Conservation (phyloP, 305 asterid genomes). For the Fraxinus ornus region DNA sequence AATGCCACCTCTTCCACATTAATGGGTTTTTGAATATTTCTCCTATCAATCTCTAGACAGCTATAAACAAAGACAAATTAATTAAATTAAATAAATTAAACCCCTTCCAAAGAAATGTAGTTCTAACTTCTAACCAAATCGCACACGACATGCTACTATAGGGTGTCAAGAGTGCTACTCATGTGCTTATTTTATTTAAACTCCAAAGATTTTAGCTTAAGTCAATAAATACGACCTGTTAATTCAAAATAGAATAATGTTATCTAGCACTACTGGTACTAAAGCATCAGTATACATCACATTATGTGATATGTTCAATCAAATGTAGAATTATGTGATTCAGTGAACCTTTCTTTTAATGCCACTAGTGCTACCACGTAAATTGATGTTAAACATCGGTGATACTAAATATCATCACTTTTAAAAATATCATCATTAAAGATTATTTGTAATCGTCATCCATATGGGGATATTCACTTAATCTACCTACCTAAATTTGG, state of each 20-base stretch:
- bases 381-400: too few relatives aligned
- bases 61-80: not conserved
- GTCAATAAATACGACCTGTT: not conserved
- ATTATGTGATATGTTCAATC: too few relatives aligned
- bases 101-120: not conserved
- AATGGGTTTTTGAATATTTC: conserved; percentile 1
- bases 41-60: conserved; percentile 1
- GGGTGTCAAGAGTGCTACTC: not conserved
- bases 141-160: not conserved
- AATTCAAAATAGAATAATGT: not conserved
- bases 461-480: not conserved
- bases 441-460: not conserved
- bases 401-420: too few relatives aligned
- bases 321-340: too few relatives aligned
- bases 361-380: too few relatives aligned
- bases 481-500: not conserved
- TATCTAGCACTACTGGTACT: too few relatives aligned
- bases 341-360: too few relatives aligned
- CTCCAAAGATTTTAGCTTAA: not conserved
- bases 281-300: too few relatives aligned
- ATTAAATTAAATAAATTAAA: not conserved
- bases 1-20: conserved; percentile 7
- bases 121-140: not conserved
- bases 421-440: not conserved
- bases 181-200: not conserved